A percentile compares a stretch with the other conserved stretches of the same genome.
These are phyloP conservation scores for Ophiocordyceps camponoti-floridani DNA, from an alignment of 2,329 filamentous ascomycete genomes.

Conservation along the genomic window DNA sequence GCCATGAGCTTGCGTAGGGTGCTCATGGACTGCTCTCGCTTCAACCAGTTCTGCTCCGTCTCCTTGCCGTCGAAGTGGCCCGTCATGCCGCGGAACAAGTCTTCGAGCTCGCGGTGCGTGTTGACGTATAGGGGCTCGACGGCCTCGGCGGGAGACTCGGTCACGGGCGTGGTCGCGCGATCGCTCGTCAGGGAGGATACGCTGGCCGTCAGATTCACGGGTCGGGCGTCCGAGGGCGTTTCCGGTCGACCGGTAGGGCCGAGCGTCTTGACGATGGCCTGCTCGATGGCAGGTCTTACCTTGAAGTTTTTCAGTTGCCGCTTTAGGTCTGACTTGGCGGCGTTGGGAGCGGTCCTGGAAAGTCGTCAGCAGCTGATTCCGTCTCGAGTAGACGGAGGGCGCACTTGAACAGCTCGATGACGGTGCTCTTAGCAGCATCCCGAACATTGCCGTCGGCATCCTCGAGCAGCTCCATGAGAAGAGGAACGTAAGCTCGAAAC, in stretches of 20 bases:
- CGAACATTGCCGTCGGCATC: slow-evolving; percentile 79
- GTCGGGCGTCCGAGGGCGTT: slow-evolving; percentile 19
- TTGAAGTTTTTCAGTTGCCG: slow-evolving; percentile 69
- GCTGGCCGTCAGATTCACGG: slow-evolving; percentile 29
- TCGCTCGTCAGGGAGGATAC: slow-evolving; percentile 29
- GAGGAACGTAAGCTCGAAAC: slow-evolving; percentile 69
- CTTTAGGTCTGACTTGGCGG: slow-evolving; percentile 78
- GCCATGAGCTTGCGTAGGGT: slow-evolving; percentile 64
- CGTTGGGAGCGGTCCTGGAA: slow-evolving; percentile 52
- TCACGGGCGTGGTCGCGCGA: slow-evolving; percentile 40
- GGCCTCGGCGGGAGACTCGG: slow-evolving; percentile 46
- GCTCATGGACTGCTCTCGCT: slow-evolving; percentile 62
- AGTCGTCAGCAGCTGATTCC: not conserved
- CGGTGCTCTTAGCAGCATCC: slow-evolving; percentile 63
- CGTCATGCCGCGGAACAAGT: slow-evolving; percentile 67
- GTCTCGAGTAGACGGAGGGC: not conserved
- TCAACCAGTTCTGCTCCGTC: slow-evolving; percentile 79
- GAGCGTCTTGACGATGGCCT: slow-evolving; percentile 62
- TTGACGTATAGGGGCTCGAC: slow-evolving; percentile 74
- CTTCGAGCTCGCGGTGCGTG: slow-evolving; percentile 74
- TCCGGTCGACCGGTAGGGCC: slow-evolving; percentile 30
- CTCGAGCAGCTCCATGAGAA: slow-evolving; percentile 71
- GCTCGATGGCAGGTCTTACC: slow-evolving; percentile 71
- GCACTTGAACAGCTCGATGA: slow-evolving; percentile 75
- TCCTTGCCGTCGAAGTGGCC: slow-evolving; percentile 73